Conservation (phyloP, 768 basidiomycete genomes). For the Xanthoconium stramineum region DNA sequence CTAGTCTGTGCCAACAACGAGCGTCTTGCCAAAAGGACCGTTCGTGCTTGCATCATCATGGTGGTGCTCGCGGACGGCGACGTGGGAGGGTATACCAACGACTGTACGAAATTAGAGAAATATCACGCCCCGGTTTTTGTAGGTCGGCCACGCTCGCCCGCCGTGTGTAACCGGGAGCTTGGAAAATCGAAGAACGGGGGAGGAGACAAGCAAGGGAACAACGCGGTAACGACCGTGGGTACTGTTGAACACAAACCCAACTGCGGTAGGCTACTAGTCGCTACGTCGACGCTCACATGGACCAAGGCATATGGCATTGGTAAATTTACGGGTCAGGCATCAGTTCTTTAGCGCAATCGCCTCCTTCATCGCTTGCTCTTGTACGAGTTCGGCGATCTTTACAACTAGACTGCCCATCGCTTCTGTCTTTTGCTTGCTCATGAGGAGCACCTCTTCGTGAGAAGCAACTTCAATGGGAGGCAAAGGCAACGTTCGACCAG, state of each 20-base stretch:
- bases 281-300: background rate
- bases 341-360: constrained; percentile 2
- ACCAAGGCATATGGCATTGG: background rate
- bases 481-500: constrained; percentile 48
- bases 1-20: constrained; percentile 22
- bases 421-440: constrained; percentile 65
- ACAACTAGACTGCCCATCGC: constrained; percentile 71
- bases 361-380: constrained; percentile 14
- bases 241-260: too few species aligned
- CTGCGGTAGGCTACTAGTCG: too few species aligned
- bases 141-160: constrained; percentile 17
- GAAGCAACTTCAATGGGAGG: constrained; percentile 52
- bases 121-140: constrained; percentile 15
- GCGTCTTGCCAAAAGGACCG: constrained; percentile 26
- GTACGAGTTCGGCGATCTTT: constrained; percentile 49
- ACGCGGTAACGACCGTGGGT: constrained; percentile 24
- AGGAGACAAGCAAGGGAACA: constrained; percentile 11
- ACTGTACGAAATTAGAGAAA: constrained; percentile 3
- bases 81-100: constrained; percentile 13
- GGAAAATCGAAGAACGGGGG: background rate
- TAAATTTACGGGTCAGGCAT: constrained; percentile 1
- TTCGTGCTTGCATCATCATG: constrained; percentile 22
- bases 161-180: constrained; percentile 21
- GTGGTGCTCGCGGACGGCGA: background rate
- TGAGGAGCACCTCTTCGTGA: constrained; percentile 73